Base-by-base conservation (phyloP, 169 alveolate species). In the Eimeria sp. region DNA sequence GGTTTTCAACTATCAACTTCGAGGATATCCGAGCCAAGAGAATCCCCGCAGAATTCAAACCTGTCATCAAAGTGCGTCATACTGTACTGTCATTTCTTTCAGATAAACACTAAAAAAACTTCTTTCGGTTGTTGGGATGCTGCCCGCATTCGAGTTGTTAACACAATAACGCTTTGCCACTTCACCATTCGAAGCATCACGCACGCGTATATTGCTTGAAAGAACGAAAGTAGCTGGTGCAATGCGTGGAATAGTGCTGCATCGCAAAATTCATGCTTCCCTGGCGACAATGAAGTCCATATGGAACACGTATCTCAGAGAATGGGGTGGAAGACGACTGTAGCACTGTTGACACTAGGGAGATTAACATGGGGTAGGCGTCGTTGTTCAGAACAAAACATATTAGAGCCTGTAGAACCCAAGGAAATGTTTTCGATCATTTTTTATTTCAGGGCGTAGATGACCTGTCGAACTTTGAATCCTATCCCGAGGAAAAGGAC, bases 1-100 rank as follows among this genome's bases (percentile, higher is more conserved):
- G 99, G 99, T 91, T 96, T 64, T 88, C 90, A 37, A 66, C 95
- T 6, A 80, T 96, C 74, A 68, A 60, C 77, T 96, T 95, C 74
- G 96, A 82, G 46, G 96, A 95, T 60, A 72, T 96, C 30, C 78
- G 95, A 30, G 88, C 85, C 60, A 94, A 88, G 76, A 37, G 54
- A 23, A 68, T 95, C 25, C 90, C 90, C 20, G 96, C 96, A 16
- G 58, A 64, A 25, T 91, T 90, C 80, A 95, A 74, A 16, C 97
- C 97, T 1, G 83, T 78, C 78, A 80, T 97, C 77, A 95, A 76
- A 90, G 96, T 90, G 9, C 52, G 49, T 16, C 76, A 25, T 37
- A 54, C 30, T 6, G 13, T 66, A 46, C 43, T 40, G 2, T 66
- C 76, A 40, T n/a, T 8, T 16, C 23, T 14, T 13, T 54, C 37